Base-by-base conservation (phyloP, 139 green algal species). In the Chlamydomonas sp. region DNA sequence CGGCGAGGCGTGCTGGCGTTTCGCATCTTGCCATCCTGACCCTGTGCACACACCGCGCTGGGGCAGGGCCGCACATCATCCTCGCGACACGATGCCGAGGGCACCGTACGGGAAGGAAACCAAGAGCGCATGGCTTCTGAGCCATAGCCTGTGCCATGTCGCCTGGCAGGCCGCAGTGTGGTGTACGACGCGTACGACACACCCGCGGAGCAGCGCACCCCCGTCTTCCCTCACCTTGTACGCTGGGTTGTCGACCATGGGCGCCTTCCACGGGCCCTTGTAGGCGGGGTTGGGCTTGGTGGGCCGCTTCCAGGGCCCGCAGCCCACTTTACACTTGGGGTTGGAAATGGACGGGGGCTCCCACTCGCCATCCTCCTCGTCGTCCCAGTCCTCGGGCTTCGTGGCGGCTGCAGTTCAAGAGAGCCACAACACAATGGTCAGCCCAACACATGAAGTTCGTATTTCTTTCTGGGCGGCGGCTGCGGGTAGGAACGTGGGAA, bases 291-390 rank as follows among this genome's bases (percentile, higher is more conserved):
- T 99, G 66, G 76, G 60, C 73, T 94, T 97, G 64, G 89, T 93
- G n/a, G 97, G 97, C 57, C 93, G 93, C 77, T 91, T 93, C 97
- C 97, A 99, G 71, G 95, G 92, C 61, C 97, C 97, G 89, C 97
- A 99, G 58, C 97, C 97, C 58, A 89, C 92, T 66, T 91, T 90
- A 89, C 95, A 99, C 17, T 92, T 81, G 69, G 95, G 95, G 89
- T 97, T 97, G 61, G 78, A 7, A 1, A 97, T 95, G 63, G 88
- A 49, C 17, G 89, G 91, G 16, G 97, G 85, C 93, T 97, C 95
- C 97, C 97, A 99, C 63, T 95, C 93, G 63, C 97, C 97, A 69
- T 99, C 96, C 91, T 98, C 95, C 68, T 98, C 97, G 66, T 98
- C 95, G 88, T 99, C 97, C 97, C 97, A 99, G 80, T 98, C 96